Evolutionary conservation across 257 asterid species (phyloP).

Genomic region (Leptodermis oblonga): DNA sequence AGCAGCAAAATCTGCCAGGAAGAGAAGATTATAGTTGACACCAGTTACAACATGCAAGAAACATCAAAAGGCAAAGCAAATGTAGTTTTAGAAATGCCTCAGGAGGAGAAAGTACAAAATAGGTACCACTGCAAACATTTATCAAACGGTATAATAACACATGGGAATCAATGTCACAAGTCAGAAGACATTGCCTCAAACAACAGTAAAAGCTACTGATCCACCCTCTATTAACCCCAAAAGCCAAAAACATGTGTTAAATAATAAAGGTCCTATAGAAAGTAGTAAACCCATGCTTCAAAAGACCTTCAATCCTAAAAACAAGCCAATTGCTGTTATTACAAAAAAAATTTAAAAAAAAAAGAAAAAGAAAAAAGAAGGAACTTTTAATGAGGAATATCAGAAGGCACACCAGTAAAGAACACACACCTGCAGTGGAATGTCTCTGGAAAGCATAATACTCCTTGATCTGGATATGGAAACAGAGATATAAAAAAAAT

Average conservation of each 20-base stretch:
- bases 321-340: neutral
- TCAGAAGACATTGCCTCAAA: too few species aligned
- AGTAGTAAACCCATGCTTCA: neutral
- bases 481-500: neutral
- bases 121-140: neutral
- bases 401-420: constrained; percentile 11
- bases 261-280: neutral
- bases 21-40: constrained; percentile 19
- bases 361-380: too few species aligned
- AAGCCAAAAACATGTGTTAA: neutral
- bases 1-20: constrained; percentile 8
- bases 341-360: too few species aligned
- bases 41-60: neutral
- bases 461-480: constrained; percentile 6
- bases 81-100: neutral
- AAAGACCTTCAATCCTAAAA: neutral
- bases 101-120: neutral
- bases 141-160: neutral
- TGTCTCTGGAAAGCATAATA: constrained; percentile 27
- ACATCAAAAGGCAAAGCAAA: neutral
- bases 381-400: neutral
- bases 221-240: constrained; percentile 1
- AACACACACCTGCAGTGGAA: constrained; percentile 20
- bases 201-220: neutral
- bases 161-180: neutral